Base-by-base conservation (phyloP, 371 early-diverging fungal genomes). In the Mortierella sp. region DNA sequence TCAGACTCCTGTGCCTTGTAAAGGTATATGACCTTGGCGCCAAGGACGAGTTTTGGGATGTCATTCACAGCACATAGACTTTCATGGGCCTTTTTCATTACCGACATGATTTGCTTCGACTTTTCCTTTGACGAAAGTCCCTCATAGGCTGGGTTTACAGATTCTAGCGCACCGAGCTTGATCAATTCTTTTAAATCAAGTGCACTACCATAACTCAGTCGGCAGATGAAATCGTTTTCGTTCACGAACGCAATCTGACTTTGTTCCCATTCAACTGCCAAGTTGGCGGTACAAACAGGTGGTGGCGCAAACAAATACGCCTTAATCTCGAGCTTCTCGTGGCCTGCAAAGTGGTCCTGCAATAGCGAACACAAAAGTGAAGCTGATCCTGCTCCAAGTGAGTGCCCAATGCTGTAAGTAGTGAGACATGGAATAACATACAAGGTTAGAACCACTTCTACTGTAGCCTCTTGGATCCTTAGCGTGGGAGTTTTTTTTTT, bases 341-440 rank as follows among this genome's bases (percentile, higher is more conserved):
- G 68, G 26, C 68, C 62, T 16, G 62, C 70, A 49, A 80, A 75
- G 35, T 61, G 76, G 39, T 75, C 75, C 26, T 80, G 81, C 5
- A 80, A 62, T 12, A 80, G 69, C 14, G 76, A 65, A 81, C 43
- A 96, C 52, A 95, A 75, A 10, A 96, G 84, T 2, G 95, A 88
- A 2, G 95, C 94, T 0, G 95, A 90, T 8, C 92, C 91, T 0
- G 90, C 96, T 30, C 96, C 96, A 11, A 96, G 84, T 37, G 94
- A 94, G 64, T 96, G 96, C 0, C 96, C 96, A 12, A 94, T 91
- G 60, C 75, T 75, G 92, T 85, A 59, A n/a, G 86, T 78, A 5
- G 84, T 5, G 30, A 55, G 24, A 55, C 6, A 14, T 18, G 28
- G 30, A 28, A 55, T 28, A 28, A 55, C 47, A 20, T 8, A 35